Base-by-base conservation (phyloP, 129 eudicot genomes). In the Artemisia argyi region DNA sequence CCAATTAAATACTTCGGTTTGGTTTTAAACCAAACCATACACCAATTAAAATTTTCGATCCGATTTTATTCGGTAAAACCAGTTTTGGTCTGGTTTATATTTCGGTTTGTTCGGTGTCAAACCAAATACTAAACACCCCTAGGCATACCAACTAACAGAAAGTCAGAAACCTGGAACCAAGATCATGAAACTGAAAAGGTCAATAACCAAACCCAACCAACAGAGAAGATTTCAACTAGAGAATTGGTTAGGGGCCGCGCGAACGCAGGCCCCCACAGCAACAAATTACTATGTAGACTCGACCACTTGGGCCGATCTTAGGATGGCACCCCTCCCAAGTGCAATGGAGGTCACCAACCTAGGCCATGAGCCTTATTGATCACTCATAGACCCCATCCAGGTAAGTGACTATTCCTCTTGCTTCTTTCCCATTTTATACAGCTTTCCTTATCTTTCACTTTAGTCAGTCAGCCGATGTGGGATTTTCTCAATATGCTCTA, bases 201-300 rank as follows among this genome's bases (percentile, higher is more conserved):
- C 7, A 17, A 12, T 7, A 14, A 49, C 13, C 53, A 49, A 14
- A 49, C 53, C 15, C 12, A 49, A 14, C 15, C 5, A 2, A 49
- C 5, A 50, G 1, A 14, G 8, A 50, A 11, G n/a, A 32, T 5
- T 50, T 11, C 5, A 51, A 51, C 56, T 13, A 51, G 16, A 11
- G 56, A 51, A 51, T 13, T 51, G 56, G 18, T 35, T 15, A 79
- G 83, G 78, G 78, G 85, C 83, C 66, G 88, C 83, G 76, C 88
- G 83, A 69, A 80, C 83, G 68, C 88, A 80, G 32, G 83, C 85
- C 83, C 80, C 78, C 72, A 15, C 86, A 74, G n/a, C 8, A 78
- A 84, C 81, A 81, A 84, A 85, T 81, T 85, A 84, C 77, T 83
- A 84, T 68, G 78, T 78, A 78, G 78, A 75, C 73, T 83, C 86